phyloP scores from a whole-genome alignment of 2,329 filamentous ascomycete genomes.

The Alternaria panax region DNA sequence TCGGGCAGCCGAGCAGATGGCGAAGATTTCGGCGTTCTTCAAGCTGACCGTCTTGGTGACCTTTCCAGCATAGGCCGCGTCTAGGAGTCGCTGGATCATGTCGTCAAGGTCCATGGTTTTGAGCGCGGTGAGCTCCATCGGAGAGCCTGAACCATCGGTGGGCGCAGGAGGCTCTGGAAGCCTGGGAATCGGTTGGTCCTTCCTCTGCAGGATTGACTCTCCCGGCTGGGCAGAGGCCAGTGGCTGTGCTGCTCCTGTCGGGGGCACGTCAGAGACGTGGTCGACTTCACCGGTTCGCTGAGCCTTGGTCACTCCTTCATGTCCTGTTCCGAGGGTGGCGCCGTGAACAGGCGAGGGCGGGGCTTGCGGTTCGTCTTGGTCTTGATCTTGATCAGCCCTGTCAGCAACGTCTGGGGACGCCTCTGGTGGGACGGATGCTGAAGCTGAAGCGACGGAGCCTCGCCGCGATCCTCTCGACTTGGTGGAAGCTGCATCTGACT shows the following conservation, averaged over 20 bases:
- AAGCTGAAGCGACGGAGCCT: conserved; percentile 47
- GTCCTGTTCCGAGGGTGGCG: conserved; percentile 73
- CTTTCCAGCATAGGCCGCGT: conserved; percentile 94
- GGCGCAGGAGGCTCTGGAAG: conserved; percentile 58
- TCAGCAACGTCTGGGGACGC: conserved; percentile 40
- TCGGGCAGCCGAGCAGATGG: conserved; percentile 87
- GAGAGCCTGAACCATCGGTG: conserved; percentile 61
- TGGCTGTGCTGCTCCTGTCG: conserved; percentile 66
- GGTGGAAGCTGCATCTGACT: conserved; percentile 76
- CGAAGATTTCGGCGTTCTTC: conserved; percentile 96
- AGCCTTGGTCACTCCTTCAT: conserved; percentile 80
- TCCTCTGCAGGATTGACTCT: conserved; percentile 88
- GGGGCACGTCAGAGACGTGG: conserved; percentile 89
- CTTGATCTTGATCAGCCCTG: conserved; percentile 44
- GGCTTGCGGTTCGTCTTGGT: conserved; percentile 51
- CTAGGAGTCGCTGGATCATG: conserved; percentile 92
- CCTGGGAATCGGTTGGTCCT: conserved; percentile 73
- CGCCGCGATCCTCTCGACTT: conserved; percentile 61
- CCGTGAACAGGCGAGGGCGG: conserved; percentile 91
- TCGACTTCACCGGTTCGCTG: conserved; percentile 91
- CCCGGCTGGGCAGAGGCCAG: conserved; percentile 73
- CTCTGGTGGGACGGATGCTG: conserved; percentile 51
- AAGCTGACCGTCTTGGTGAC: conserved; percentile 97
- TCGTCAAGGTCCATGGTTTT: conserved; percentile 95
- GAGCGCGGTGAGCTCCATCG: conserved; percentile 86